These are phyloP conservation scores for Volvox africanus DNA, from an alignment of 139 green algal species.

Conservation along the genomic window DNA sequence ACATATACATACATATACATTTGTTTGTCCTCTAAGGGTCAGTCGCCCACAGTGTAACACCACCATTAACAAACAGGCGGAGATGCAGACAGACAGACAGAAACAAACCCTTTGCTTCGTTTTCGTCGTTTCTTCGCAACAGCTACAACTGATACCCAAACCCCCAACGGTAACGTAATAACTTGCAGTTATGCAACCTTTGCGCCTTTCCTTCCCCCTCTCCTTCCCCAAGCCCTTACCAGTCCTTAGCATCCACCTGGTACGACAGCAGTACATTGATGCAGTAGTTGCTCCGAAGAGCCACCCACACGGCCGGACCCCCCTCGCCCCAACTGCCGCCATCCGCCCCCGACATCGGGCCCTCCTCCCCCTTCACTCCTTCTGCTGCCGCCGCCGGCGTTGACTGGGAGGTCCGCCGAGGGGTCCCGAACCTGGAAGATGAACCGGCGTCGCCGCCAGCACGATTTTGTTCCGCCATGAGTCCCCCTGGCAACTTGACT, in stretches of 20 bases:
- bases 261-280: conserved; percentile 45
- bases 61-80: too few species aligned
- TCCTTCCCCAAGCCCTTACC: conserved; percentile 8
- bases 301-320: conserved; percentile 29
- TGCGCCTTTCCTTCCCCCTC: neutral
- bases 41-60: too few species aligned
- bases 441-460: neutral
- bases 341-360: neutral
- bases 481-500: neutral
- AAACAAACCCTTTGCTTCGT: too few species aligned
- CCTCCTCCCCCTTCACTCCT: neutral
- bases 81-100: neutral
- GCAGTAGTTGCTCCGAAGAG: conserved; percentile 33
- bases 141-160: too few species aligned
- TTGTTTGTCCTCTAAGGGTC: too few species aligned
- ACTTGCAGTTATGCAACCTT: too few species aligned
- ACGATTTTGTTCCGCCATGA: neutral
- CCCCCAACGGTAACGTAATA: too few species aligned
- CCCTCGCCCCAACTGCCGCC: neutral
- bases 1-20: too few species aligned
- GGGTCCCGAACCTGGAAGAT: neutral
- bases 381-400: neutral
- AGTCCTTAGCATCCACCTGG: conserved; percentile 26
- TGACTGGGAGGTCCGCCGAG: neutral
- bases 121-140: too few species aligned